Percentiles rank a stretch among this genome's conserved stretches.
phyloP scores from a whole-genome alignment of 192 early-diverging fungal genomes.

The Entomortierella chlamydospora region DNA sequence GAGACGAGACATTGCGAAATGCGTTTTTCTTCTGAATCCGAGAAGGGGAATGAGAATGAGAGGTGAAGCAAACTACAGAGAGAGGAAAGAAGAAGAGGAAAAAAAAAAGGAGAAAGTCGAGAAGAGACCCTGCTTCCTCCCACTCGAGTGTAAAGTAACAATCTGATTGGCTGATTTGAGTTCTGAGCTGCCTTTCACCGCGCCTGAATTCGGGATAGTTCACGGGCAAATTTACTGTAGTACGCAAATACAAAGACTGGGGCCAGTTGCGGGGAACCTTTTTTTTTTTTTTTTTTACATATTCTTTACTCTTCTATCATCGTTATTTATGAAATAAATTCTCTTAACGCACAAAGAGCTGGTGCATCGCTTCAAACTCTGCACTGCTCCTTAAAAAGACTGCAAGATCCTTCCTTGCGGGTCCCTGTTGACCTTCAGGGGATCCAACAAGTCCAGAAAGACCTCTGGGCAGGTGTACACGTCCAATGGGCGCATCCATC shows the following conservation, averaged over 20 bases:
- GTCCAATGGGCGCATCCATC: constrained; percentile 39
- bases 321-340: not conserved
- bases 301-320: constrained; percentile 1
- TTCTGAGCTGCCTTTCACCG: not conserved
- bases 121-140: constrained; percentile 10
- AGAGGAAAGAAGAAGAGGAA: not conserved
- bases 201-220: constrained; percentile 3
- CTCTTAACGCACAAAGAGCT: constrained; percentile 47
- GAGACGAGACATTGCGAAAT: constrained; percentile 22
- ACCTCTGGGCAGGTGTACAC: constrained; percentile 36
- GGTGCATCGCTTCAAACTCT: constrained; percentile 53
- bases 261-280: constrained; percentile 46
- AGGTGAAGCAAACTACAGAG: not conserved
- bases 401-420: constrained; percentile 33
- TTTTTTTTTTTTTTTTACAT: constrained; percentile 14
- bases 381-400: constrained; percentile 39
- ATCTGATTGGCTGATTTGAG: constrained; percentile 1
- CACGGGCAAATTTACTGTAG: constrained; percentile 20
- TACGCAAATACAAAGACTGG: not conserved
- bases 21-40: not conserved
- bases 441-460: constrained; percentile 39
- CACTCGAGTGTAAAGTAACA: not conserved
- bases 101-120: not conserved
- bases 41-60: not conserved
- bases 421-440: constrained; percentile 14